phyloP scores from a whole-genome alignment of 352 stramenopile species.

The Ophiocytium majus region DNA sequence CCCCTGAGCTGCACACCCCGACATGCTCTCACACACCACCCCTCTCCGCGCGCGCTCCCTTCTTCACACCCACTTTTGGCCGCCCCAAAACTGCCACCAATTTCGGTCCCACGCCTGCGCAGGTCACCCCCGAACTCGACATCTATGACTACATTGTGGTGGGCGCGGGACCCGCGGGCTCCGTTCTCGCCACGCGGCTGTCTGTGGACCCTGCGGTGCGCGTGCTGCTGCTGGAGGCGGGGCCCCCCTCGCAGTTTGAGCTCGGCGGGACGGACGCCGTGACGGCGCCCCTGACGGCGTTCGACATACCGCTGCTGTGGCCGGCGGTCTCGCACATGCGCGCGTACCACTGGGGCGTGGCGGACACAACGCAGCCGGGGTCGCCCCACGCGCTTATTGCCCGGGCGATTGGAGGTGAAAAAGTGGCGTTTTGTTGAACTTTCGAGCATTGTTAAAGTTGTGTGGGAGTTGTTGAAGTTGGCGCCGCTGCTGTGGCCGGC shows the following conservation, averaged over 20 bases:
- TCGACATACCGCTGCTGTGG: constrained; percentile 79
- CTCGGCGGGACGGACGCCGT: constrained; percentile 54
- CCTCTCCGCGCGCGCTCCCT: neutral
- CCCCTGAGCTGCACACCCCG: neutral
- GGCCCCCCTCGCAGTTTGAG: constrained; percentile 54
- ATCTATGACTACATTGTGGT: constrained; percentile 86
- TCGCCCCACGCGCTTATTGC: constrained; percentile 66
- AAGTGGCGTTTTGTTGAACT: too few species aligned
- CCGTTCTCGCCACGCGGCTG: constrained; percentile 80
- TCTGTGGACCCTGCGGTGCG: constrained; percentile 72
- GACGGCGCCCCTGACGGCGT: constrained; percentile 65
- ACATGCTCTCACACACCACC: neutral
- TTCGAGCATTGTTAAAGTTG: too few species aligned
- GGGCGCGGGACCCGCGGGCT: constrained; percentile 79
- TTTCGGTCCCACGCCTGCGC: neutral
- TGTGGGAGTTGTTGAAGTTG: neutral
- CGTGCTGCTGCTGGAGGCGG: constrained; percentile 83
- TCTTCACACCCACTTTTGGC: neutral
- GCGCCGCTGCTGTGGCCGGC: too few species aligned
- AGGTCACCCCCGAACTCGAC: neutral
- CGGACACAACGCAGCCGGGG: constrained; percentile 53
- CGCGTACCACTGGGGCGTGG: constrained; percentile 69
- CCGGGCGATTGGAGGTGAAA: constrained; percentile 67
- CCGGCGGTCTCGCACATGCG: constrained; percentile 68
- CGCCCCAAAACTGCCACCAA: neutral